Base-by-base conservation (phyloP, 1,284 basidiomycete genomes). In the Hemileia vastatrix region DNA sequence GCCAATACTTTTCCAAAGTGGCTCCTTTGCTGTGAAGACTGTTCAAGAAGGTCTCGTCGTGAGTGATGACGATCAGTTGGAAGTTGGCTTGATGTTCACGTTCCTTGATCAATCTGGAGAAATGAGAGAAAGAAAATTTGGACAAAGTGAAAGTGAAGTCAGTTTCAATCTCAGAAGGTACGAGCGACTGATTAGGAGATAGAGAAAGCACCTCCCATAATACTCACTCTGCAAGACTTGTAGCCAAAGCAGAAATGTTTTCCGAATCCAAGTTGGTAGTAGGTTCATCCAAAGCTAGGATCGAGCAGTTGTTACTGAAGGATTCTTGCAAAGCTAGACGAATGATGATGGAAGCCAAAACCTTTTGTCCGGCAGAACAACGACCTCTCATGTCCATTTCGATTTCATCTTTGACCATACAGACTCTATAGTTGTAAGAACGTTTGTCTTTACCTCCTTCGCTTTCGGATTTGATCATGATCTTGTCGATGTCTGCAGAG, bases 361-460 rank as follows among this genome's bases (percentile, higher is more conserved):
- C 95, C 78, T 98, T 98, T 77, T 98, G 94, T 0, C 94, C 94
- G 0, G 94, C 95, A 21, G 88, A 92, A 77, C 94, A 98, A 65
- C 94, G 84, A 24, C 94, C 95, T 64, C 94, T 86, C 94, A 98
- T 98, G 76, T 98, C 94, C 85, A 98, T 93, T 77, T 98, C 94
- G 1, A 95, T 91, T 71, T 90, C 87, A 74, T 97, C 92, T 79
- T 97, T 97, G 64, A 88, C 88, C 94, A 97, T 97, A 79, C 83
- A 66, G 68, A 93, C 94, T 63, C 94, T 82, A 77, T 98, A 98
- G 77, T 98, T 97, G 81, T 98, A 98, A 15, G 91, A 88, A 68
- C 89, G 82, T 72, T 90, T 88, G 21, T 87, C 83, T 18, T n/a
- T 84, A 23, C 75, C 70, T 47, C 90, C 88, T 75, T 98, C 95